Evolutionary conservation across 108 stramenopile species (phyloP), one percentile per base, ranked within the genome.

Genomic region (Nannochloropsis oceanica): DNA sequence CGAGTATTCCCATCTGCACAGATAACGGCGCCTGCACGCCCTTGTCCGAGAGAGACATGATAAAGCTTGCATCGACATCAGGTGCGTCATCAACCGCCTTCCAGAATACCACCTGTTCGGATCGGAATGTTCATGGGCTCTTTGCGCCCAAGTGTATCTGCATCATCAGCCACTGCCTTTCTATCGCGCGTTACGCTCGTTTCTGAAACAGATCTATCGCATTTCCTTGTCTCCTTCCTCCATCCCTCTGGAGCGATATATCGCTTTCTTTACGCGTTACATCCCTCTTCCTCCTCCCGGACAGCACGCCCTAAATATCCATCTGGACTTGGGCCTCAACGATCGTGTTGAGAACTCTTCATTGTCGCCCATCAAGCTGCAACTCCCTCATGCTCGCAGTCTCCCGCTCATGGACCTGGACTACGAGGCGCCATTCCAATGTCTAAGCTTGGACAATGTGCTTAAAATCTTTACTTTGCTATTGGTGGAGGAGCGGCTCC

Each of bases 71-170:
- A 7, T 73, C 59, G 5, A 73, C 18, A n/a, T 73, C 59, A 9
- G 10, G 18, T n/a, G 18, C 59, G 59, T n/a, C 59, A 0, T 18
- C 22, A 7, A 73, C 59, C 7, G 59, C 18, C 22, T 0, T 73
- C 18, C 59, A 18, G 10, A 18, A 2, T 73, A 18, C 18, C 22
- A n/a, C 9, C 22, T 0, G 8, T n/a, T 18, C 59, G n/a, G 59
- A n/a, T 73, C 59, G 59, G 59, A 73, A 10, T 10, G 59, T 7
- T n/a, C 9, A 46, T 25, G 85, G 85, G 59, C 59, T 89, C 25
- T 89, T 89, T 42, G 88, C 88, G 59, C 91, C 91, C 44, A 90
- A 90, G 88, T 86, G 86, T 27, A 90, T 91, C 43, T 90, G 89
- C 44, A 86, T 91, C 42, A 90, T 90, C 25, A 87, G 86, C 14